phyloP scores from a whole-genome alignment of 208 protist genomes.

The Lotmaria passim region DNA sequence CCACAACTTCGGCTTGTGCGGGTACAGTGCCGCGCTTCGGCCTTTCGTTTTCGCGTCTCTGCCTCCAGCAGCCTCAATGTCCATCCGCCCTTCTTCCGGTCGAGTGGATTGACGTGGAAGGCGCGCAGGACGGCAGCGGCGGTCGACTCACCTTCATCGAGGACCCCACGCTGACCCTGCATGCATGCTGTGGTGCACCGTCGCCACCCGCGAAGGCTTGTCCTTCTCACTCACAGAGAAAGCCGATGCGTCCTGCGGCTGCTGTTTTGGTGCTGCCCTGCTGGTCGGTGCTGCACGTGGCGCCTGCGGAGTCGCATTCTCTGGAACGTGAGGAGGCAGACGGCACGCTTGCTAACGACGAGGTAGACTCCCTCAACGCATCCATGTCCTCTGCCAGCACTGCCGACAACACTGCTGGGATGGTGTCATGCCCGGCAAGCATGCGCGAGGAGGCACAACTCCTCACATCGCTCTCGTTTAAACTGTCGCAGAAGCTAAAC shows the following conservation, averaged over 20 bases:
- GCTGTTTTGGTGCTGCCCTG: slow-evolving; percentile 23
- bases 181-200: too few species aligned
- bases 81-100: slow-evolving; percentile 18
- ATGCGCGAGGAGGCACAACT: slow-evolving; percentile 26
- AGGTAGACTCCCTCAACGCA: not conserved
- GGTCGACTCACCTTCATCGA: slow-evolving; percentile 25
- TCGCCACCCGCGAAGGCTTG: too few species aligned
- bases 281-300: slow-evolving; percentile 29
- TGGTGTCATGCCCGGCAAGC: not conserved
- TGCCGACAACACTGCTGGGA: not conserved
- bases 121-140: slow-evolving; percentile 7
- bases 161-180: slow-evolving; percentile 28
- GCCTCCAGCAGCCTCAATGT: slow-evolving; percentile 29
- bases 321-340: not conserved
- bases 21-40: slow-evolving; percentile 6
- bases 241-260: too few species aligned
- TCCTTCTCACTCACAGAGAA: too few species aligned
- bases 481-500: not conserved
- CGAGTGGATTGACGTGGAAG: slow-evolving; percentile 22
- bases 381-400: not conserved
- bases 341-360: not conserved
- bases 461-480: slow-evolving; percentile 26
- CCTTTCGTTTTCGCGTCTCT: slow-evolving; percentile 26
- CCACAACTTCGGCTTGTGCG: slow-evolving; percentile 26
- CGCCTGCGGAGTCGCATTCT: slow-evolving; percentile 3